A percentile compares a stretch with the other conserved stretches of the same genome.
phyloP scores from a whole-genome alignment of 2,329 filamentous ascomycete genomes.

The Magnaporthiopsis poae region DNA sequence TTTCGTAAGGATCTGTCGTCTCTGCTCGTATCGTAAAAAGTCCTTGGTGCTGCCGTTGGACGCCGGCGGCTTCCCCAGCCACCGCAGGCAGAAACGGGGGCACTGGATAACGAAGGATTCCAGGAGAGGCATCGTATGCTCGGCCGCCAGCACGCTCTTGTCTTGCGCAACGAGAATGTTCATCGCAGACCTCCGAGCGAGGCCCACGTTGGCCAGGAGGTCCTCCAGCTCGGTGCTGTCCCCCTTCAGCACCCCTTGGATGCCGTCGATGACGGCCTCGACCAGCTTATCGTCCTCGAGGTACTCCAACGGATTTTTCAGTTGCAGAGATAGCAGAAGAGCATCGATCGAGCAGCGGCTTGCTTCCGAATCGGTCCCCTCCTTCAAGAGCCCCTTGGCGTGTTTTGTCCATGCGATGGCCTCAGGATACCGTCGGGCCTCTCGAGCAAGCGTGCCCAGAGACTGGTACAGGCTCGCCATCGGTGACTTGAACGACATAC shows the following conservation, averaged over 20 bases:
- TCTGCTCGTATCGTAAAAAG: constrained; percentile 50
- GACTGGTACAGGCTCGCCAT: constrained; percentile 41
- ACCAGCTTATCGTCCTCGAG: constrained; percentile 32
- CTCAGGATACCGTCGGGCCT: constrained; percentile 38
- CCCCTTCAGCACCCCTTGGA: constrained; percentile 52
- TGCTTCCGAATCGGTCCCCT: constrained; percentile 35
- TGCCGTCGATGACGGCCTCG: constrained; percentile 38
- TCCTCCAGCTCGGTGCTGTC: constrained; percentile 51
- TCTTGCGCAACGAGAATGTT: constrained; percentile 28
- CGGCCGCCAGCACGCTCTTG: constrained; percentile 10
- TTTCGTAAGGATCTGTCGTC: constrained; percentile 42
- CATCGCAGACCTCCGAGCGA: constrained; percentile 44
- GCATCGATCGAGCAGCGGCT: constrained; percentile 43
- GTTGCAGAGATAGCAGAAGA: constrained; percentile 43
- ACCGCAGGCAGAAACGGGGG: constrained; percentile 50
- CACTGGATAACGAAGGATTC: constrained; percentile 48
- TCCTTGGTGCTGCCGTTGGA: constrained; percentile 45
- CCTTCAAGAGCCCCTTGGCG: constrained; percentile 29
- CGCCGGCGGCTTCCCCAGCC: constrained; percentile 49
- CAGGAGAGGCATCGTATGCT: constrained; percentile 24
- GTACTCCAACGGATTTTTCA: constrained; percentile 34
- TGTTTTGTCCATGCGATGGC: constrained; percentile 47
- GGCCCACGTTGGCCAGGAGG: constrained; percentile 46
- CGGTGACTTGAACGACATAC: constrained; percentile 29
- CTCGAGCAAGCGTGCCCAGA: constrained; percentile 34